A percentile compares a stretch with the other conserved stretches of the same genome.
Evolutionary conservation across 768 basidiomycete genomes (phyloP).

Genomic region (Xerocomellus chrysenteron): DNA sequence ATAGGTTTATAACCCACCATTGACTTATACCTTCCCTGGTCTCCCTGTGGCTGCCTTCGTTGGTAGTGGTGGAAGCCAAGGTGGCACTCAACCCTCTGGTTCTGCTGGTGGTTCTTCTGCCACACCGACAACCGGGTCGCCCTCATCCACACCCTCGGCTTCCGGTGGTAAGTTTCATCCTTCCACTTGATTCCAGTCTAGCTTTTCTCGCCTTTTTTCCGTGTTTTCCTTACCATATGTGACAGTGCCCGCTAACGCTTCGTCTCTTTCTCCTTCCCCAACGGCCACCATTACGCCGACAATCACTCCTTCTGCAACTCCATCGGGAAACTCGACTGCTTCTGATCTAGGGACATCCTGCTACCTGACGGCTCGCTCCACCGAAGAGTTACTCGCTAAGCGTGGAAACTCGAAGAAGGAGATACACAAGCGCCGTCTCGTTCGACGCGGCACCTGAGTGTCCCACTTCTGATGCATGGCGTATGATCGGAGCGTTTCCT

Average conservation of each 20-base stretch:
- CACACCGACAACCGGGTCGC: slow-evolving; percentile 6
- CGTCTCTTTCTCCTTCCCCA: slow-evolving; percentile 11
- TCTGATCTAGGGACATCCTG: slow-evolving; percentile 13
- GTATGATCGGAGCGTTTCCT: not conserved
- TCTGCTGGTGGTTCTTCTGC: slow-evolving; percentile 17
- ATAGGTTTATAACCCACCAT: slow-evolving; percentile 32
- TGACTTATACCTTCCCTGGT: slow-evolving; percentile 53
- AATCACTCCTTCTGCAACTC: slow-evolving; percentile 4
- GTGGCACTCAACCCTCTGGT: slow-evolving; percentile 24
- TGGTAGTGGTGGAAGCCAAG: slow-evolving; percentile 7
- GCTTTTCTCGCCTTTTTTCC: not conserved
- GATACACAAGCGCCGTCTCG: slow-evolving; percentile 26
- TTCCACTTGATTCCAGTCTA: not conserved
- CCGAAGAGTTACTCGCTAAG: slow-evolving; percentile 10
- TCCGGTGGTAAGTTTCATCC: slow-evolving; percentile 18
- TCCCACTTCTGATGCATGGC: not conserved
- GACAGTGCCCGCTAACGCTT: slow-evolving; percentile 27
- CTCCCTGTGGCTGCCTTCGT: slow-evolving; percentile 48
- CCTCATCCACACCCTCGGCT: slow-evolving; percentile 15
- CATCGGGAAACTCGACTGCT: slow-evolving; percentile 2
- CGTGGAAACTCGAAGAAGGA: slow-evolving; percentile 14
- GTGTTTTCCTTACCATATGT: slow-evolving; percentile 17
- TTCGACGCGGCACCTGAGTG: slow-evolving; percentile 13
- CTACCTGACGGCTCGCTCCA: slow-evolving; percentile 19
- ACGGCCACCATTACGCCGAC: not conserved